Evolutionary conservation across 192 early-diverging fungal species (phyloP).

Genomic region (Coemansia guatemalensis): DNA sequence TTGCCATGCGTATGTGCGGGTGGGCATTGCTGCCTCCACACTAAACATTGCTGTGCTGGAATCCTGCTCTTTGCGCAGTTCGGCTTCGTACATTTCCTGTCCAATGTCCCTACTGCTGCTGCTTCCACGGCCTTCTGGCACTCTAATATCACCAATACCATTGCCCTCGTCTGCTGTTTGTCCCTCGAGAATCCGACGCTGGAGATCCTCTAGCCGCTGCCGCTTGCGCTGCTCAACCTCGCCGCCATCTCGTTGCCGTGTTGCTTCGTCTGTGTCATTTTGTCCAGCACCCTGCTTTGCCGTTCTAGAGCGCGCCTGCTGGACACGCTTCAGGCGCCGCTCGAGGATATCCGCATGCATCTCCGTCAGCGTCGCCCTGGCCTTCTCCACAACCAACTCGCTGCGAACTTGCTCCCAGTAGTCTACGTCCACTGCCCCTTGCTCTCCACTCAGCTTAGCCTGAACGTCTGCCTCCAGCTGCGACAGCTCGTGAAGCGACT

Average conservation of each 20-base stretch:
- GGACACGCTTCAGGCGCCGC: constrained; percentile 72
- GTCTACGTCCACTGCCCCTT: constrained; percentile 82
- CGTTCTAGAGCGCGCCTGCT: constrained; percentile 50
- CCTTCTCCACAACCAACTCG: constrained; percentile 77
- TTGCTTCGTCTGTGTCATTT: constrained; percentile 2
- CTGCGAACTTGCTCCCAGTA: constrained; percentile 90
- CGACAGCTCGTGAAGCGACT: constrained; percentile 71
- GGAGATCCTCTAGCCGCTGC: constrained; percentile 45
- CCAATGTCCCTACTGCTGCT: constrained; percentile 5
- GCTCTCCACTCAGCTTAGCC: constrained; percentile 59
- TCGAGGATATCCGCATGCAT: constrained; percentile 80
- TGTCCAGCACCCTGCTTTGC: constrained; percentile 13
- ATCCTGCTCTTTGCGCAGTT: constrained; percentile 72
- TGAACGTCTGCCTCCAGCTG: constrained; percentile 76
- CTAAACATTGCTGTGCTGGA: constrained; percentile 80
- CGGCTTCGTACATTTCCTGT: constrained; percentile 63
- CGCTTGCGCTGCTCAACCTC: constrained; percentile 54
- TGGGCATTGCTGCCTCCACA: constrained; percentile 65
- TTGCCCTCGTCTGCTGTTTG: constrained; percentile 11
- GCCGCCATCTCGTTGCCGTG: constrained; percentile 32
- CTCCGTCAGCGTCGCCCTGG: constrained; percentile 62
- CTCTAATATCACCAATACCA: not conserved
- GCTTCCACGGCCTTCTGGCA: not conserved
- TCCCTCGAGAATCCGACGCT: constrained; percentile 54
- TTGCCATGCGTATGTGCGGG: constrained; percentile 73